These are phyloP conservation scores for Entomortierella beljakovae DNA, from an alignment of 192 early-diverging fungal genomes.

Conservation along the genomic window DNA sequence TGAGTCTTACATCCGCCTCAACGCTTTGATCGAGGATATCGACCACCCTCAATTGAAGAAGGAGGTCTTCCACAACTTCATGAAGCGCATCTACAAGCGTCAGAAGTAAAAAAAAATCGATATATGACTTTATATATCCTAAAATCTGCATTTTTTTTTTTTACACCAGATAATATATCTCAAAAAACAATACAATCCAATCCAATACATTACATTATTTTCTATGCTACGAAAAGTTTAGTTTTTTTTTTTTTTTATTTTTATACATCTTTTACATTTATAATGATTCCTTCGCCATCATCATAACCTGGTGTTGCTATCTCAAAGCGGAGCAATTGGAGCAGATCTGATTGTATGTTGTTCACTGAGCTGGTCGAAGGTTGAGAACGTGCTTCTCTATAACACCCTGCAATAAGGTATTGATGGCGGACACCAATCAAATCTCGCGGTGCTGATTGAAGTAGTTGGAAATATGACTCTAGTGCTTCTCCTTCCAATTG, in stretches of 20 bases:
- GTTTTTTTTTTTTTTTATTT: no score
- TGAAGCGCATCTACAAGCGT: constrained; percentile 97
- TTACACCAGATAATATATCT: not conserved
- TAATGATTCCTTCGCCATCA: no score
- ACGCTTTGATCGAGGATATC: constrained; percentile 80
- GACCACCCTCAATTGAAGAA: constrained; percentile 85
- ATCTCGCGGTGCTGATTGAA: constrained; percentile 20
- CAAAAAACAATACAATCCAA: not conserved
- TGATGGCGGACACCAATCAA: constrained; percentile 27
- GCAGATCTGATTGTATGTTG: no score
- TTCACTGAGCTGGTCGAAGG: not conserved
- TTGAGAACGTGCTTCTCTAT: constrained; percentile 19
- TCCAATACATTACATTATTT: not conserved
- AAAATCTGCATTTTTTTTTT: no score
- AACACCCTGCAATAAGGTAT: constrained; percentile 16
- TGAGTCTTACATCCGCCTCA: constrained; percentile 77
- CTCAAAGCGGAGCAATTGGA: no score
- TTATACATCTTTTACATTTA: no score
- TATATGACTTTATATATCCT: not conserved
- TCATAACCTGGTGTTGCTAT: no score
- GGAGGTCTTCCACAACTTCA: constrained; percentile 90
- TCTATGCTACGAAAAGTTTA: no score
- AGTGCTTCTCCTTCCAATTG: constrained; percentile 12
- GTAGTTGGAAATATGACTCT: constrained; percentile 6
- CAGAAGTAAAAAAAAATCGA: constrained; percentile 70